Evolutionary conservation across 2,329 filamentous ascomycete genomes (phyloP).

Genomic region (Mariannaea sp.): DNA sequence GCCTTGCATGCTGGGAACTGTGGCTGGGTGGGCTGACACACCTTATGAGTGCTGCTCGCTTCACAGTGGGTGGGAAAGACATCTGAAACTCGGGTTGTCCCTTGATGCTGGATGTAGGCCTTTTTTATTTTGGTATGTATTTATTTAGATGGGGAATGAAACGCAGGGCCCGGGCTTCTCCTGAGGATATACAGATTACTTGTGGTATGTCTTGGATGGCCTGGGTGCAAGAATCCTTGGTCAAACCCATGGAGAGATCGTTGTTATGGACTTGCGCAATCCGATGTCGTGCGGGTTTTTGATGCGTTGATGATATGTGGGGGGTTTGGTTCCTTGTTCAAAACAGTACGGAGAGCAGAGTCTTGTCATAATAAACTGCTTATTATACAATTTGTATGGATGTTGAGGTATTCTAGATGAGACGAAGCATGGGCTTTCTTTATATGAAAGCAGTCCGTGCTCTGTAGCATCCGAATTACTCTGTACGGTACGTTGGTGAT

Average conservation of each 20-base stretch:
- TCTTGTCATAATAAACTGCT: too few species aligned
- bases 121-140: too few species aligned
- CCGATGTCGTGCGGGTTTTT: not conserved
- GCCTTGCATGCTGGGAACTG: not conserved
- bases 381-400: too few species aligned
- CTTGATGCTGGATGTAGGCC: too few species aligned
- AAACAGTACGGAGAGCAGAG: too few species aligned
- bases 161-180: slow-evolving; percentile 11
- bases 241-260: slow-evolving; percentile 7
- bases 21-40: slow-evolving; percentile 1
- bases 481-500: slow-evolving; percentile 11
- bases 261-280: not conserved
- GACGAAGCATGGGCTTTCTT: slow-evolving; percentile 28
- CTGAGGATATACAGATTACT: too few species aligned
- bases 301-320: not conserved
- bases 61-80: slow-evolving; percentile 7
- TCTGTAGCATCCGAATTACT: slow-evolving; percentile 18
- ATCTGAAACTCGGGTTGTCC: slow-evolving; percentile 11
- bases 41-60: not conserved
- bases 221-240: slow-evolving; percentile 2
- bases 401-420: slow-evolving; percentile 11
- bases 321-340: not conserved
- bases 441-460: too few species aligned
- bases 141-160: slow-evolving; percentile 17
- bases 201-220: slow-evolving; percentile 11